phyloP scores from a whole-genome alignment of 768 basidiomycete genomes.

The Auricularia sp. region DNA sequence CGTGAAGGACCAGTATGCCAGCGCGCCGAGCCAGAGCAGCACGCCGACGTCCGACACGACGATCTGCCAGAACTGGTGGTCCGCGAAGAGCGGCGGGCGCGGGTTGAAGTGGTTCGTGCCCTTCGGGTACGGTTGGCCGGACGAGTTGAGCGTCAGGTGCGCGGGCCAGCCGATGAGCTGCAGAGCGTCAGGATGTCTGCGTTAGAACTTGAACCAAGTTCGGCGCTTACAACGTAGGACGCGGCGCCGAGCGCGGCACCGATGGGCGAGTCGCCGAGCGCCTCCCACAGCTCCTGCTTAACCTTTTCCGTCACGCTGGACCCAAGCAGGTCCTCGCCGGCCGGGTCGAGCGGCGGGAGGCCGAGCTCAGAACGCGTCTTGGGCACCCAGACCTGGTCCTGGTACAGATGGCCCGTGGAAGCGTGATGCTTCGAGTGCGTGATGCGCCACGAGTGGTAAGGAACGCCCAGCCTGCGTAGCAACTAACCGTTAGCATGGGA shows the following conservation, averaged over 20 bases:
- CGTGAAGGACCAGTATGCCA: conserved; percentile 46
- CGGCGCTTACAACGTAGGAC: conserved; percentile 46
- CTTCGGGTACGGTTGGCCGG: conserved; percentile 76
- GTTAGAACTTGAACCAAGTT: background rate
- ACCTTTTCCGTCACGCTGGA: conserved; percentile 57
- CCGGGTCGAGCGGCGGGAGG: conserved; percentile 54
- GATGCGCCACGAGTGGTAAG: conserved; percentile 95
- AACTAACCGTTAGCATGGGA: conserved; percentile 8
- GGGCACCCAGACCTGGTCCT: conserved; percentile 95
- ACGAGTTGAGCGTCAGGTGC: conserved; percentile 74
- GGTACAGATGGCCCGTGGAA: conserved; percentile 82
- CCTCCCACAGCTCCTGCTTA: conserved; percentile 68
- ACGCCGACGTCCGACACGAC: conserved; percentile 78
- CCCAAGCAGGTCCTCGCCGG: conserved; percentile 56
- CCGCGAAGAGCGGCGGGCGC: conserved; percentile 67
- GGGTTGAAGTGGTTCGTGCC: conserved; percentile 84
- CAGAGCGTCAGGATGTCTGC: background rate
- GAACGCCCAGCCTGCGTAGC: conserved; percentile 67
- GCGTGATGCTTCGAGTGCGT: conserved; percentile 94
- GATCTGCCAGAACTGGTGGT: conserved; percentile 68
- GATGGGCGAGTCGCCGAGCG: conserved; percentile 85
- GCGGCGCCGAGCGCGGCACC: conserved; percentile 45
- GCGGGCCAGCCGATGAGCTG: conserved; percentile 79
- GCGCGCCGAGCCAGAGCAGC: conserved; percentile 52
- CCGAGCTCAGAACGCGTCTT: conserved; percentile 68